These are phyloP conservation scores for Penicillium manginii DNA, from an alignment of 495 filamentous ascomycete species.

Conservation along the genomic window DNA sequence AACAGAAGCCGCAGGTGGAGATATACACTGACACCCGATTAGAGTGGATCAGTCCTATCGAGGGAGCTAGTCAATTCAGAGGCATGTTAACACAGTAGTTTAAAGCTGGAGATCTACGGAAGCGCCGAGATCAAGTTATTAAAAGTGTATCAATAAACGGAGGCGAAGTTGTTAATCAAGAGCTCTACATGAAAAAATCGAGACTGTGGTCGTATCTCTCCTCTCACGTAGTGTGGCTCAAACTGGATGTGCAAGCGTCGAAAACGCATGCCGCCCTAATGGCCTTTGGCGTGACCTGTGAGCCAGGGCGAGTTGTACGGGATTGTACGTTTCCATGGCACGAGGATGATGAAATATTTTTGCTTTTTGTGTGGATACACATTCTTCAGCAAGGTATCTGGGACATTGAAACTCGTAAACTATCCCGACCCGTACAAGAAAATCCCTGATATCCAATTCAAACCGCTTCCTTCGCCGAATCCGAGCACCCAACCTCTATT, in stretches of 20 bases:
- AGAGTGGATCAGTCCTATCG: conserved; percentile 30
- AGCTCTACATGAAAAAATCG: not conserved
- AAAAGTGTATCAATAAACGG: not conserved
- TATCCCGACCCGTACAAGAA: conserved; percentile 50
- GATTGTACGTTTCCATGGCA: conserved; percentile 28
- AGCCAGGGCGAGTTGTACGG: conserved; percentile 30
- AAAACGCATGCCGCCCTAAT: conserved; percentile 18
- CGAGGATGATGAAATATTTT: conserved; percentile 46
- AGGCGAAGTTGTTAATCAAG: not conserved
- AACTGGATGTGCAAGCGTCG: conserved; percentile 24
- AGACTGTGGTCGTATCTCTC: not conserved
- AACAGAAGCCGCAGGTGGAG: conserved; percentile 32
- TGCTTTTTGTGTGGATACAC: conserved; percentile 54
- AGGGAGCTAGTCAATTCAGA: conserved; percentile 34
- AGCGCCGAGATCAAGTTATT: not conserved
- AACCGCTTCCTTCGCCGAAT: conserved; percentile 49
- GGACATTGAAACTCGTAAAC: conserved; percentile 55
- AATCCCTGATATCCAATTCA: conserved; percentile 48
- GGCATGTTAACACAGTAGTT: conserved; percentile 23
- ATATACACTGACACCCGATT: conserved; percentile 32
- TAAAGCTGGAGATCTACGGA: not conserved
- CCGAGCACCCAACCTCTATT: conserved; percentile 38
- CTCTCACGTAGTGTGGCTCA: conserved; percentile 1
- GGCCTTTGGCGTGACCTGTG: conserved; percentile 14
- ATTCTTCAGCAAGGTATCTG: conserved; percentile 52